Conservation (phyloP, 108 stramenopile genomes). For the Cyclostephanos tholiformis region DNA sequence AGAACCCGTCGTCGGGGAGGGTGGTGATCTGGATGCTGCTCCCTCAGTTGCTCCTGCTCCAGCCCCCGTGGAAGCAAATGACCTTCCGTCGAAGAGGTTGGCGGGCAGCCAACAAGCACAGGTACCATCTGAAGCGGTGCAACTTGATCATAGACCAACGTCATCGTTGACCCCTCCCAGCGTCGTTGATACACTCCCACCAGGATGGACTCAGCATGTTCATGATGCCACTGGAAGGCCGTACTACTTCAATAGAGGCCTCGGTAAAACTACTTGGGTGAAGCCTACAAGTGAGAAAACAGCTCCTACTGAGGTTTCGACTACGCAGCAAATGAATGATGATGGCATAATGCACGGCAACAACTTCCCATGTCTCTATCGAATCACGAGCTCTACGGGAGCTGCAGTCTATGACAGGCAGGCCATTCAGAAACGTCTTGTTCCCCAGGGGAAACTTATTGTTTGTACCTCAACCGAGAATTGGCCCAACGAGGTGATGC, state of each 20-base stretch:
- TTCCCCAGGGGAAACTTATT: conserved; percentile 40
- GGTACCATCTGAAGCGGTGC: neutral
- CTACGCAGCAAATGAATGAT: neutral
- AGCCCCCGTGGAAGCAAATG: neutral
- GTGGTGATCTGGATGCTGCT: conserved; percentile 1
- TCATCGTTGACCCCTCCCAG: neutral
- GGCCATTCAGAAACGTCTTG: conserved; percentile 6
- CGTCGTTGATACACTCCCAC: neutral
- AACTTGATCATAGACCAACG: conserved; percentile 5
- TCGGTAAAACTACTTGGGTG: conserved; percentile 22
- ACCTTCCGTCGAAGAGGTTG: neutral
- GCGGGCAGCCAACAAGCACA: neutral
- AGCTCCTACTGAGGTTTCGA: neutral
- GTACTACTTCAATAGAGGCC: conserved; percentile 27
- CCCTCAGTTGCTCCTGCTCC: neutral
- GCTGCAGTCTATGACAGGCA: conserved; percentile 23
- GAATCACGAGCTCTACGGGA: conserved; percentile 24
- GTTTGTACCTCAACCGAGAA: conserved; percentile 27
- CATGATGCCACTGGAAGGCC: conserved; percentile 9
- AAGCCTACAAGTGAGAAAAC: conserved; percentile 1
- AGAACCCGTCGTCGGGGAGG: neutral
- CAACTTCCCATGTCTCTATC: conserved; percentile 41
- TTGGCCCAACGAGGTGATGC: conserved; percentile 33
- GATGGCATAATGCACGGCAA: neutral
- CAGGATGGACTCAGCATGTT: conserved; percentile 14